Conservation (phyloP, 805 yeast genomes). For the Candida gorgasii region DNA sequence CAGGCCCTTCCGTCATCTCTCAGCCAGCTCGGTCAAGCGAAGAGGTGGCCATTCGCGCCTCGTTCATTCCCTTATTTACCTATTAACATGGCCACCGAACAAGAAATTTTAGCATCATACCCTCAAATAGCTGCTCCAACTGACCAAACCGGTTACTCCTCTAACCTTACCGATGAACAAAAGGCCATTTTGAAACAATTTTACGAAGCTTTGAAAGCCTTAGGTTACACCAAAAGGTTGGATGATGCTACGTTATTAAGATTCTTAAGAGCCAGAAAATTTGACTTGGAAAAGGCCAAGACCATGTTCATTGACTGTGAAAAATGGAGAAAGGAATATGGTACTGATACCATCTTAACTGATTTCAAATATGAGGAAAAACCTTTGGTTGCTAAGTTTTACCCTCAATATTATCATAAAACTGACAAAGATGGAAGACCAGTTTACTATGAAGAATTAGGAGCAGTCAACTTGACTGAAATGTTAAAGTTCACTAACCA, state of each 20-base stretch:
- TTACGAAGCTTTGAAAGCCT: conserved; percentile 56
- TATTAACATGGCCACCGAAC: conserved; percentile 22
- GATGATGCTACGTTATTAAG: conserved; percentile 88
- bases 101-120: conserved; percentile 51
- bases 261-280: conserved; percentile 92
- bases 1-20: neutral
- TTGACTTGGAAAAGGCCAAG: conserved; percentile 74
- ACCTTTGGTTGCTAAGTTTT: conserved; percentile 79
- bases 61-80: no score
- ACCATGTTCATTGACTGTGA: conserved; percentile 86
- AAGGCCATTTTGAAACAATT: conserved; percentile 56
- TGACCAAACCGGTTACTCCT: conserved; percentile 78
- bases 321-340: conserved; percentile 85
- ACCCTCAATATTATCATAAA: conserved; percentile 97
- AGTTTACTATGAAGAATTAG: conserved; percentile 88
- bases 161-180: conserved; percentile 72
- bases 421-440: conserved; percentile 97
- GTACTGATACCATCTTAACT: conserved; percentile 78
- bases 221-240: conserved; percentile 69
- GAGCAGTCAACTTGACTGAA: conserved; percentile 82
- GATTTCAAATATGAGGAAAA: conserved; percentile 92
- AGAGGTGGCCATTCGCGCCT: conserved; percentile 1
- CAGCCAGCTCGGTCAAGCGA: no score
- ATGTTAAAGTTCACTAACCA: conserved; percentile 92
- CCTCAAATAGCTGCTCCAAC: conserved; percentile 69